Conservation (phyloP, 163 green algal species). For the Coccomyxa subellipsoidea region DNA sequence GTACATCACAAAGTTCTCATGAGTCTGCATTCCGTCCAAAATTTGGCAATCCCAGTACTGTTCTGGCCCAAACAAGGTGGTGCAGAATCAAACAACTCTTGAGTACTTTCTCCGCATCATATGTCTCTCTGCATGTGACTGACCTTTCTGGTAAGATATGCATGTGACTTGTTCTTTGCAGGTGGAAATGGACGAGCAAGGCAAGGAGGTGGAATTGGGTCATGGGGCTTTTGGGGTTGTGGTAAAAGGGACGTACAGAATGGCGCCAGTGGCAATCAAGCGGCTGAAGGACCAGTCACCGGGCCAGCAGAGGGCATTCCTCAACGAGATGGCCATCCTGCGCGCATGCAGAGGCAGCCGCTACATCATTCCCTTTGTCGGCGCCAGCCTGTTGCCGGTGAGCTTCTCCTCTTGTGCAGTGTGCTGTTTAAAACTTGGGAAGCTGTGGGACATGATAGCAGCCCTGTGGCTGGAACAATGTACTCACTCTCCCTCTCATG, state of each 20-base stretch:
- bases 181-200: not conserved
- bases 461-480: too few species aligned
- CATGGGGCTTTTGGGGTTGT: not conserved
- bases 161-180: not conserved
- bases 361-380: slow-evolving; percentile 5
- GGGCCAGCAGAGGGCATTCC: not conserved
- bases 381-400: not conserved
- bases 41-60: not conserved
- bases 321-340: not conserved
- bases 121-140: too few species aligned
- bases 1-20: too few species aligned
- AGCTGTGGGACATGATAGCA: too few species aligned
- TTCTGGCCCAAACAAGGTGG: not conserved
- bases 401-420: not conserved
- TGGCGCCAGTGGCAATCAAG: slow-evolving; percentile 3
- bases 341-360: not conserved
- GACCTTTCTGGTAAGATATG: too few species aligned
- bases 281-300: not conserved
- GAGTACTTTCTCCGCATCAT: too few species aligned
- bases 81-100: not conserved
- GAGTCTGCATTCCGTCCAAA: not conserved
- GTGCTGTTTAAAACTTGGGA: too few species aligned
- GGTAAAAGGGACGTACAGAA: not conserved
- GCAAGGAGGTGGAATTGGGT: not conserved
- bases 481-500: too few species aligned